phyloP scores from a whole-genome alignment of 441 rosid genomes.

The Viola pubescens region DNA sequence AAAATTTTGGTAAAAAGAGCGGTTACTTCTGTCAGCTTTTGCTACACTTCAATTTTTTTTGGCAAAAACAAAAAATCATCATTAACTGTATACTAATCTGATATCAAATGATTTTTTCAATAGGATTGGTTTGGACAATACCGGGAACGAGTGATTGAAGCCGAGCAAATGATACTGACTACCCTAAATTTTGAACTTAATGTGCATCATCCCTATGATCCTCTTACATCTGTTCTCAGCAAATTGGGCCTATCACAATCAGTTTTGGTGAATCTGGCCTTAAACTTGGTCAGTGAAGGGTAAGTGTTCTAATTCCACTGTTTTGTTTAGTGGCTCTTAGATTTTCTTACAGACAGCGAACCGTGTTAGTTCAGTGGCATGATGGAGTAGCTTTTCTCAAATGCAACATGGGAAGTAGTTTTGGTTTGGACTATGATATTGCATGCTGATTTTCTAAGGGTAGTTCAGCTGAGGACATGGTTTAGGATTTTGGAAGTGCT shows the following conservation, averaged over 20 bases:
- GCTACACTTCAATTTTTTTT: not conserved
- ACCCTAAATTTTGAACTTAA: slow-evolving; percentile 70
- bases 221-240: slow-evolving; percentile 53
- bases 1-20: not conserved
- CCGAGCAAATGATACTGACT: slow-evolving; percentile 70
- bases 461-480: slow-evolving; percentile 18
- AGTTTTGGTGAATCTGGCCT: slow-evolving; percentile 62
- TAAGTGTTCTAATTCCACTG: slow-evolving; percentile 27
- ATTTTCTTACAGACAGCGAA: not conserved
- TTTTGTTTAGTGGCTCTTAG: slow-evolving; percentile 8
- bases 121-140: slow-evolving; percentile 86
- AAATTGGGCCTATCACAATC: slow-evolving; percentile 67
- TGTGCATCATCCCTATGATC: slow-evolving; percentile 67
- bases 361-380: slow-evolving; percentile 17
- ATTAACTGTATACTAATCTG: slow-evolving; percentile 10
- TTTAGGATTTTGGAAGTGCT: slow-evolving; percentile 21
- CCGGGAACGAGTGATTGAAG: slow-evolving; percentile 57
- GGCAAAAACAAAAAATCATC: not conserved
- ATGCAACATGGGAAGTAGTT: slow-evolving; percentile 14
- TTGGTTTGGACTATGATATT: slow-evolving; percentile 17
- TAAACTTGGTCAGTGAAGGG: slow-evolving; percentile 78
- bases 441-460: slow-evolving; percentile 15
- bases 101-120: slow-evolving; percentile 15
- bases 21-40: not conserved
- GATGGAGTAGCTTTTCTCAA: slow-evolving; percentile 14